phyloP scores from a whole-genome alignment of 2,329 filamentous ascomycete genomes.

The Xylaria polymorpha region DNA sequence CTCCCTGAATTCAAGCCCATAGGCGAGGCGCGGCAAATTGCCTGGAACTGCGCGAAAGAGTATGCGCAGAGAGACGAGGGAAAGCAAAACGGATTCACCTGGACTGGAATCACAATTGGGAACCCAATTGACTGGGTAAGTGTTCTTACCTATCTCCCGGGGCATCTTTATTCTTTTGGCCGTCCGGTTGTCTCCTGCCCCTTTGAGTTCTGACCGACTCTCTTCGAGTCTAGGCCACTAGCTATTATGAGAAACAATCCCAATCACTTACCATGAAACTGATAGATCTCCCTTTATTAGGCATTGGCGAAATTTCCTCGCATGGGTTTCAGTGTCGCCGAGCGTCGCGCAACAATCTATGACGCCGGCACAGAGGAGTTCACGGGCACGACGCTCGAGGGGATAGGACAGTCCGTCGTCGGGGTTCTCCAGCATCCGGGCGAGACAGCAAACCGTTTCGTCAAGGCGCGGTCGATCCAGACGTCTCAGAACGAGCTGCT shows the following conservation, averaged over 20 bases:
- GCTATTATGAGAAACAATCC: not conserved
- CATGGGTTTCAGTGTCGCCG: constrained; percentile 48
- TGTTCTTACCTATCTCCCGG: not conserved
- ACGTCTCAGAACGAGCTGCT: constrained; percentile 44
- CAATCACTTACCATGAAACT: constrained; percentile 4
- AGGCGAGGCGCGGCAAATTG: constrained; percentile 35
- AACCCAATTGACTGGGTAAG: constrained; percentile 51
- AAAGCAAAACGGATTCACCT: constrained; percentile 44
- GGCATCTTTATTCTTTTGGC: not conserved
- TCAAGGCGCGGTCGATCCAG: constrained; percentile 47
- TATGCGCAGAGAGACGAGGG: constrained; percentile 37
- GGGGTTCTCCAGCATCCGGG: constrained; percentile 25
- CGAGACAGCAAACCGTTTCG: constrained; percentile 45
- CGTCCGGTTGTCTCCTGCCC: not conserved
- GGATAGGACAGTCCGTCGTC: constrained; percentile 46
- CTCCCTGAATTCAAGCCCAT: constrained; percentile 46
- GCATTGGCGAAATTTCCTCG: constrained; percentile 41
- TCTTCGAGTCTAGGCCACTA: not conserved
- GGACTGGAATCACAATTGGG: constrained; percentile 48
- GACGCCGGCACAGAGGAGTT: constrained; percentile 46
- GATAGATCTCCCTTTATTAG: constrained; percentile 1
- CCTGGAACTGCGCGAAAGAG: constrained; percentile 43
- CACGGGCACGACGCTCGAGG: constrained; percentile 48
- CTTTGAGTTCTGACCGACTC: not conserved
- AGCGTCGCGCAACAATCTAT: constrained; percentile 44